phyloP scores from a whole-genome alignment of 495 filamentous ascomycete species.

The Mycothermus thermophilus region DNA sequence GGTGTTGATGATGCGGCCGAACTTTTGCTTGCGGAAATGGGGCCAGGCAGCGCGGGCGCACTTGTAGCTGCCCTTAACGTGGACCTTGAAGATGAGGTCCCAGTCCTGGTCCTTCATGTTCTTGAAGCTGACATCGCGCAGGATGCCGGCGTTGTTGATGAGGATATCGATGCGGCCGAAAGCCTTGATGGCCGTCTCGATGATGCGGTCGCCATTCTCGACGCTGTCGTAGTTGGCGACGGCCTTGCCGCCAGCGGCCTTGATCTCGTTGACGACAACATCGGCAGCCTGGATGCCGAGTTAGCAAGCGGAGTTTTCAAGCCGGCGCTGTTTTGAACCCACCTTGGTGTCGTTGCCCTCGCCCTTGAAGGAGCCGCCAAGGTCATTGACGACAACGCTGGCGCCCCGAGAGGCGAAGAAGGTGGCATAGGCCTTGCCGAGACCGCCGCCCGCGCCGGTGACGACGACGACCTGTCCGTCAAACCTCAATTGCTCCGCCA shows the following conservation, averaged over 20 bases:
- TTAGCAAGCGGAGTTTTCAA: no score
- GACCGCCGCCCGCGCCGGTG: constrained; percentile 88
- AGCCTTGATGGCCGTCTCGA: constrained; percentile 84
- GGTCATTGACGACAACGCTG: constrained; percentile 94
- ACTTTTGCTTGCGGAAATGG: constrained; percentile 97
- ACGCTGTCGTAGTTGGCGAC: constrained; percentile 98
- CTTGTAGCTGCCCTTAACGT: constrained; percentile 94
- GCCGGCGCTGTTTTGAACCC: no score
- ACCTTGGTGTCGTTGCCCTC: constrained; percentile 85
- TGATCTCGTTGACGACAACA: constrained; percentile 90
- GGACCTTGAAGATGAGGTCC: constrained; percentile 87
- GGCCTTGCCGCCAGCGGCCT: constrained; percentile 82
- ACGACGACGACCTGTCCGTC: constrained; percentile 96
- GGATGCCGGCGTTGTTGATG: constrained; percentile 95
- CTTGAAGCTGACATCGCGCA: constrained; percentile 94
- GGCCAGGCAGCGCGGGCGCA: constrained; percentile 95
- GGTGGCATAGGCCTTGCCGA: constrained; percentile 81
- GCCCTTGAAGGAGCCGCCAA: constrained; percentile 87
- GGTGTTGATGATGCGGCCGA: constrained; percentile 90
- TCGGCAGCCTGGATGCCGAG: constrained; percentile 64
- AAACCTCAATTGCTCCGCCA: constrained; percentile 70
- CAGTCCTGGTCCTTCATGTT: constrained; percentile 97
- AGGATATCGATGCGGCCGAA: constrained; percentile 91
- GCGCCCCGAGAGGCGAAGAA: constrained; percentile 90
- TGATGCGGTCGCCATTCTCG: constrained; percentile 85